Evolutionary conservation across 2,329 filamentous ascomycete genomes (phyloP), one percentile per base, ranked within the genome.

Genomic region (Paecilomyces dactylethromorphus): DNA sequence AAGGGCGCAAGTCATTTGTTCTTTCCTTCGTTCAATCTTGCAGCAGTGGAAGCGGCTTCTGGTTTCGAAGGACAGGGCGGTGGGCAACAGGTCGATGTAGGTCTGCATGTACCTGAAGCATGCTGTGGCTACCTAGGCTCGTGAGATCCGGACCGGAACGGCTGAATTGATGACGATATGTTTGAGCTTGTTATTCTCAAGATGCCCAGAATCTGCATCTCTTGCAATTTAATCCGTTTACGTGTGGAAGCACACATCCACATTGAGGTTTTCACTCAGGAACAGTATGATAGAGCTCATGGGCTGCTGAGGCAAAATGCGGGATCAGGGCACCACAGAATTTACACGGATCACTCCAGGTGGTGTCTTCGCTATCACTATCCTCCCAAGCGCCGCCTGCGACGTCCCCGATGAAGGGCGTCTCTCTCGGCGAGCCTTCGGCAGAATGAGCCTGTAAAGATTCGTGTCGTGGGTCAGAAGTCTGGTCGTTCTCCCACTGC

Each of bases 231-330:
- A n/a, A 18, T 5, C 39, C 15, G 39, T 45, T 18, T n/a, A 18
- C 10, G 10, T 18, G 18, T 13, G 10, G 10, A n/a, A 18, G n/a
- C 10, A 45, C 0, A 15, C n/a, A 45, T 6, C 18, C 18, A n/a
- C 39, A 3, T 1, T 8, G n/a, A 6, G 13, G 35, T 24, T 8
- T 52, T 52, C 15, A 52, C 6, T 52, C 50, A 8, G 63, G 60
- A 18, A 67, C 62, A 6, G 65, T 65, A 69, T 84, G 81, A 62
- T 78, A 83, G 39, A 76, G 67, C 56, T 73, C 70, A 68, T 84
- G 81, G 15, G 81, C 81, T 24, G 72, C 66, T 64, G 78, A 72
- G 1, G 81, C 81, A 70, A 82, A 83, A 53, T 73, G 65, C 4
- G 81, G 81, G 63, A 84, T 78, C 26, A 68, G 61, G 15, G 71